Evolutionary conservation across 2,329 filamentous ascomycete species (phyloP).

Genomic region (Colletotrichum phormii): DNA sequence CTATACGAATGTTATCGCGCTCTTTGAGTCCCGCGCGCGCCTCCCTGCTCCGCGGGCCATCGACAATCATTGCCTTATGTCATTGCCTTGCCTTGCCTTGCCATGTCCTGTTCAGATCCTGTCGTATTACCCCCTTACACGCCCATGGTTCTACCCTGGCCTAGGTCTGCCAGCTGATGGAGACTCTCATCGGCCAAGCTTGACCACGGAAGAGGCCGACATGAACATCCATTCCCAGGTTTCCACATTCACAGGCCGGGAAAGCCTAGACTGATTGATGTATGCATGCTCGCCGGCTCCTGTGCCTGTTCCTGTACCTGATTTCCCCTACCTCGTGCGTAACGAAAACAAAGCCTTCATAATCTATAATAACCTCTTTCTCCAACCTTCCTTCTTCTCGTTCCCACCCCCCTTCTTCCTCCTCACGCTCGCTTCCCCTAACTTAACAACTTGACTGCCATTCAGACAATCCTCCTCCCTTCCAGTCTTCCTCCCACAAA

Average conservation of each 20-base stretch:
- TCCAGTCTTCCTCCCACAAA: constrained; percentile 19
- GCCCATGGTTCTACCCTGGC: neutral
- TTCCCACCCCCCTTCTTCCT: neutral
- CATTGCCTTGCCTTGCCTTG: neutral
- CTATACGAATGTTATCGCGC: neutral
- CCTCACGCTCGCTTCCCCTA: constrained; percentile 25
- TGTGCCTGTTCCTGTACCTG: constrained; percentile 1
- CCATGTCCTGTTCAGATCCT: neutral
- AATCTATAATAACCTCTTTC: constrained; percentile 24
- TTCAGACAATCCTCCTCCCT: constrained; percentile 15
- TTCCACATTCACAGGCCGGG: neutral
- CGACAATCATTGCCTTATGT: neutral
- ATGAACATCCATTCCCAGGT: neutral
- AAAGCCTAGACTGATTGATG: constrained; percentile 2
- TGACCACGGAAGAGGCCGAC: neutral
- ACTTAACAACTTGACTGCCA: constrained; percentile 11
- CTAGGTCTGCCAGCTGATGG: neutral
- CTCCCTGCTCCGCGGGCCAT: neutral
- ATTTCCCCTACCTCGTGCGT: too few species aligned
- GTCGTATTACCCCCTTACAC: neutral
- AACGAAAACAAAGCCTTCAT: neutral
- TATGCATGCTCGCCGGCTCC: neutral
- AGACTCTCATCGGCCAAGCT: neutral
- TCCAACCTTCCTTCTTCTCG: neutral
- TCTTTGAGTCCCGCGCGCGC: neutral